Evolutionary conservation across 2,329 filamentous ascomycete species (phyloP).

Genomic region (Lecanosticta acicola): DNA sequence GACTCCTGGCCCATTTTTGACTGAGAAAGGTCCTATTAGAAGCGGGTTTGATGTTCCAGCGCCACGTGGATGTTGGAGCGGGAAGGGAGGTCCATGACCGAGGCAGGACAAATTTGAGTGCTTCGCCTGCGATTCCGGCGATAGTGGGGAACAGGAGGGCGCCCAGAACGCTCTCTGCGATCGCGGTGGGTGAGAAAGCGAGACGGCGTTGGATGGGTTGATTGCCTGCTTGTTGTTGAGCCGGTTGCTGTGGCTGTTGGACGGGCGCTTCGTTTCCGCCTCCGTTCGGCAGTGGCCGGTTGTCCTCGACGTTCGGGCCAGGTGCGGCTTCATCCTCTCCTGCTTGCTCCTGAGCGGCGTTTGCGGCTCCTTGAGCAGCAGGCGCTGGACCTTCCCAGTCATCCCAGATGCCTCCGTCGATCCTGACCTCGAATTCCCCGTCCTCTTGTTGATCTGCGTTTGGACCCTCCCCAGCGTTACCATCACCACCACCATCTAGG

Average conservation of each 20-base stretch:
- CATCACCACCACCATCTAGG: constrained; percentile 24
- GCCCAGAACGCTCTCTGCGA: constrained; percentile 58
- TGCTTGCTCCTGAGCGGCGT: constrained; percentile 3
- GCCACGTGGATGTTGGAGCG: constrained; percentile 33
- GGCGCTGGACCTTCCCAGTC: constrained; percentile 39
- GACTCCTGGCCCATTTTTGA: constrained; percentile 83
- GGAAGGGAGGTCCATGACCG: constrained; percentile 52
- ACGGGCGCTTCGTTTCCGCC: constrained; percentile 5
- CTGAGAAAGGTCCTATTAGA: constrained; percentile 50
- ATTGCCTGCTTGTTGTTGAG: constrained; percentile 12
- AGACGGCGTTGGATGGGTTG: constrained; percentile 37
- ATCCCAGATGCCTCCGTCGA: constrained; percentile 37
- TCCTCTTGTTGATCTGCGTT: constrained; percentile 21
- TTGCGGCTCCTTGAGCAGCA: constrained; percentile 29
- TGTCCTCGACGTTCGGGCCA: constrained; percentile 12
- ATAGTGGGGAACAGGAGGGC: constrained; percentile 77
- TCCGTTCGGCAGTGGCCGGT: constrained; percentile 8
- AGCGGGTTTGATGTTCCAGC: background rate
- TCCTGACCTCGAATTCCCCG: constrained; percentile 32
- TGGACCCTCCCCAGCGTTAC: constrained; percentile 11
- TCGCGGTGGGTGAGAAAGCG: constrained; percentile 48
- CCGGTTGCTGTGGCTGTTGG: constrained; percentile 10
- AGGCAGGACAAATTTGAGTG: constrained; percentile 60
- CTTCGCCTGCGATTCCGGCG: constrained; percentile 69
- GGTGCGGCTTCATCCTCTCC: constrained; percentile 37